Percentiles rank a stretch among this genome's conserved stretches.
phyloP scores from a whole-genome alignment of 805 yeast genomes.

The Brettanomyces custersianus region DNA sequence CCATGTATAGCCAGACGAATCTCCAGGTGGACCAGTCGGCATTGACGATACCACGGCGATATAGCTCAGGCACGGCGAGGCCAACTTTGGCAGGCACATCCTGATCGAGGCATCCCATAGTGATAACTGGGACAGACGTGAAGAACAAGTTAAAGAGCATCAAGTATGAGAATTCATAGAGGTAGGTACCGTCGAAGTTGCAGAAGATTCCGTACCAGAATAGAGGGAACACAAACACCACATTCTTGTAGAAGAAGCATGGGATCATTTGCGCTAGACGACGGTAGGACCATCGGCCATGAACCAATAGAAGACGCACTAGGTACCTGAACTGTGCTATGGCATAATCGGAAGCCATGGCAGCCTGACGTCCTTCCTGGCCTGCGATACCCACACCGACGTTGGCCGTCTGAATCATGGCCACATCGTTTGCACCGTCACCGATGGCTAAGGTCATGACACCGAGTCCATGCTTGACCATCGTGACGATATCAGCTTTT shows the following conservation, averaged over 20 bases:
- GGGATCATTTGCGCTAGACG: constrained; percentile 73
- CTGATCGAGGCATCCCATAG: constrained; percentile 66
- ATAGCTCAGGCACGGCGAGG: constrained; percentile 60
- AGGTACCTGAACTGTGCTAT: constrained; percentile 70
- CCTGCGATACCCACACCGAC: constrained; percentile 85
- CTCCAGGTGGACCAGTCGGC: constrained; percentile 51
- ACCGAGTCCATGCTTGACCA: constrained; percentile 53
- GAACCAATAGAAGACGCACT: constrained; percentile 57
- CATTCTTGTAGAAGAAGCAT: constrained; percentile 69
- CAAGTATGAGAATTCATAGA: constrained; percentile 69
- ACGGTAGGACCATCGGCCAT: constrained; percentile 79
- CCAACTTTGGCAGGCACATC: constrained; percentile 63
- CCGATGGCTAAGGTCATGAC: constrained; percentile 80
- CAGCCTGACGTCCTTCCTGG: constrained; percentile 82
- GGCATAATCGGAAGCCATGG: constrained; percentile 79
- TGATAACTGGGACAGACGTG: constrained; percentile 70
- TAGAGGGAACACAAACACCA: constrained; percentile 61
- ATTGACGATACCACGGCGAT: constrained; percentile 58
- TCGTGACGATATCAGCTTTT: constrained; percentile 63
- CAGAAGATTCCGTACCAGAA: constrained; percentile 71
- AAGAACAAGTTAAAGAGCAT: constrained; percentile 76
- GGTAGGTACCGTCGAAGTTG: constrained; percentile 66
- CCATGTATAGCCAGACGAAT: constrained; percentile 48
- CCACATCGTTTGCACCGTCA: constrained; percentile 82
- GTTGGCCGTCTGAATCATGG: constrained; percentile 82